Evolutionary conservation across 192 early-diverging fungal species (phyloP).

Genomic region (Entomortierella parvispora): DNA sequence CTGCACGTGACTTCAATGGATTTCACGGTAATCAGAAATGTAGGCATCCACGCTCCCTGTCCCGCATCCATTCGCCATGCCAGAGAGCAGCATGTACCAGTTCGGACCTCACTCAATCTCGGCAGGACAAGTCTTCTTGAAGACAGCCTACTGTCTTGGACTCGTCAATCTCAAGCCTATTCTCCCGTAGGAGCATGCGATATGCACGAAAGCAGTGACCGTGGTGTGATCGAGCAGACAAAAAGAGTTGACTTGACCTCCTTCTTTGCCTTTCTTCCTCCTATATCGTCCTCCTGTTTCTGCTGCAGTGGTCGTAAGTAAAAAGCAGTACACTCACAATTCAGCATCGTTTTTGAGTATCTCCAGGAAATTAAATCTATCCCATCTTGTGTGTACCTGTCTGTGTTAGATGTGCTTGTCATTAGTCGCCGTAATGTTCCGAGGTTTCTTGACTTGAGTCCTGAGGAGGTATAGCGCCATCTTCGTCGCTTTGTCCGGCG

Average conservation of each 20-base stretch:
- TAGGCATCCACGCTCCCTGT: too few relatives aligned
- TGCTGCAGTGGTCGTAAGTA: slow-evolving; percentile 1
- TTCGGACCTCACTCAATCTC: slow-evolving; percentile 84
- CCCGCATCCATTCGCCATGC: too few relatives aligned
- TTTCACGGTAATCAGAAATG: too few relatives aligned
- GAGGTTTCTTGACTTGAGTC: slow-evolving; percentile 80
- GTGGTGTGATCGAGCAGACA: neutral
- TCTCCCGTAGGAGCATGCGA: slow-evolving; percentile 78
- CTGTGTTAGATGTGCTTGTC: slow-evolving; percentile 82
- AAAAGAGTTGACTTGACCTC: neutral
- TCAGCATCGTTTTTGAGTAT: neutral
- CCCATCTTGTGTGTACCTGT: neutral
- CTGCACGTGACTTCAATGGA: too few relatives aligned
- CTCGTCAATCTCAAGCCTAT: slow-evolving; percentile 96
- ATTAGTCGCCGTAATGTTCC: slow-evolving; percentile 72
- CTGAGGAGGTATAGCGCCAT: slow-evolving; percentile 80
- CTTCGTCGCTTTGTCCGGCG: too few relatives aligned
- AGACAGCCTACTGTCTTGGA: slow-evolving; percentile 74
- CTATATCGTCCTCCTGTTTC: neutral
- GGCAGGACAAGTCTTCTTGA: slow-evolving; percentile 80
- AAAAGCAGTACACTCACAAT: neutral
- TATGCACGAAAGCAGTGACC: too few relatives aligned
- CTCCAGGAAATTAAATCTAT: neutral
- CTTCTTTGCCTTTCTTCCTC: neutral
- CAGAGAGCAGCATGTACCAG: slow-evolving; percentile 5